Conservation (phyloP, 768 basidiomycete species). For the Hygrophorus pudorinus region DNA sequence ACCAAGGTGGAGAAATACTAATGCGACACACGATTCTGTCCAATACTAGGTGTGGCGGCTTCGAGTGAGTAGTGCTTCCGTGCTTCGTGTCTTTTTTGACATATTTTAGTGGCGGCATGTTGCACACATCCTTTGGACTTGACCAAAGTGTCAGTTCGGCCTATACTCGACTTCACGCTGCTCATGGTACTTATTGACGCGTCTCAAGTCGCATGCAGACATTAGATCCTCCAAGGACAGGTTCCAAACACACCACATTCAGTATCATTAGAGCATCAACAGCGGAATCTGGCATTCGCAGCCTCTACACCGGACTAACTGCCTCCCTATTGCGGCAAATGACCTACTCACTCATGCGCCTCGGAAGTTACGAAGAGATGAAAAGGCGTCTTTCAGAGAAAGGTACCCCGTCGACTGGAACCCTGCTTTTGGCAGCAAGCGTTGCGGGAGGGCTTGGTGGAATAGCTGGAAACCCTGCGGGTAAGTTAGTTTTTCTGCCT, state of each 20-base stretch:
- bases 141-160: conserved; percentile 62
- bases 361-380: conserved; percentile 75
- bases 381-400: conserved; percentile 45
- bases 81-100: conserved; percentile 2
- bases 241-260: conserved; percentile 52
- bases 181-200: conserved; percentile 4
- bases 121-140: conserved; percentile 80
- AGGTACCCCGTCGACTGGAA: conserved; percentile 41
- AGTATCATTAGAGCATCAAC: conserved; percentile 57
- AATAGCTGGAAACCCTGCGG: conserved; percentile 77
- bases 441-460: conserved; percentile 76
- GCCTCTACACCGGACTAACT: conserved; percentile 72
- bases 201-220: conserved; percentile 72
- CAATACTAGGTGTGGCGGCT: conserved; percentile 49
- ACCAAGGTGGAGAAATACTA: conserved; percentile 3
- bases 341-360: conserved; percentile 81
- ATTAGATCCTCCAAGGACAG: conserved; percentile 27
- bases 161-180: background rate
- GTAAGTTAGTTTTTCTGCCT: conserved; percentile 23
- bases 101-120: conserved; percentile 57
- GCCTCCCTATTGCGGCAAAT: conserved; percentile 84
- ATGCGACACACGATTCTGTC: conserved; percentile 5
- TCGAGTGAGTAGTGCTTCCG: conserved; percentile 35
- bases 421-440: conserved; percentile 54
- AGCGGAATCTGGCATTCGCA: conserved; percentile 55